Conservation (phyloP, 2,329 filamentous ascomycete genomes). For the Fusarium xyrophilum region DNA sequence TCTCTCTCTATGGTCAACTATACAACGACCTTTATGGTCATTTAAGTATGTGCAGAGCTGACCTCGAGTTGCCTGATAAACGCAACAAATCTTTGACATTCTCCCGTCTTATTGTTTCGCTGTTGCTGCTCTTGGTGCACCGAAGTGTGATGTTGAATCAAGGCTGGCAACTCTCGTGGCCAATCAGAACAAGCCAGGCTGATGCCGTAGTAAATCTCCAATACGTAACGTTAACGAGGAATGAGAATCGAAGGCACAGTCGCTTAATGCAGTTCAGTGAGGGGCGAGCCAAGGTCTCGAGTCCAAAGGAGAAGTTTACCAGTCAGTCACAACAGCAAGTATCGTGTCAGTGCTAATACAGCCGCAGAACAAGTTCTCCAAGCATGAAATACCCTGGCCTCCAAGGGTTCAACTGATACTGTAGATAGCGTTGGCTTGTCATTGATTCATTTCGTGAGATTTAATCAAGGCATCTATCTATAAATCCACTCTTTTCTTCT, state of each 20-base stretch:
- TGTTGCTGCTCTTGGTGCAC: slow-evolving; percentile 6
- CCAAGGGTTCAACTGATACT: not conserved
- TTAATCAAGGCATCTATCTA: not conserved
- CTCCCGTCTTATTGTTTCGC: slow-evolving; percentile 1
- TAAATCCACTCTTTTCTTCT: slow-evolving; percentile 12
- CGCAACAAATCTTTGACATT: slow-evolving; percentile 22
- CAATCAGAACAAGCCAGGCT: slow-evolving; percentile 27
- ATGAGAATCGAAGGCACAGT: not conserved
- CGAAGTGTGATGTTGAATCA: slow-evolving; percentile 26
- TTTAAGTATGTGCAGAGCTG: not conserved
- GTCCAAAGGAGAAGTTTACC: not conserved
- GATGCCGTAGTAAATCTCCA: slow-evolving; percentile 14
- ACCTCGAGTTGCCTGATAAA: not conserved
- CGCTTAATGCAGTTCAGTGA: not conserved
- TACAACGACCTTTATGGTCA: not conserved
- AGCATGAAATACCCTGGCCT: slow-evolving; percentile 1
- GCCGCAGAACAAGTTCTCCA: not conserved
- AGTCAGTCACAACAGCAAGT: slow-evolving; percentile 41
- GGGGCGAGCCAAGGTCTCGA: not conserved
- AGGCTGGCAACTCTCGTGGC: slow-evolving; percentile 12
- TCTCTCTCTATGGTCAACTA: not conserved
- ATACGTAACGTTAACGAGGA: not conserved
- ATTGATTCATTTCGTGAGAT: slow-evolving; percentile 6
- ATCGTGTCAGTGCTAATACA: slow-evolving; percentile 25
- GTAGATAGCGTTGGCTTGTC: not conserved